Evolutionary conservation across 129 eudicot species (phyloP).

Genomic region (Rutidosis leptorrhynchoides): DNA sequence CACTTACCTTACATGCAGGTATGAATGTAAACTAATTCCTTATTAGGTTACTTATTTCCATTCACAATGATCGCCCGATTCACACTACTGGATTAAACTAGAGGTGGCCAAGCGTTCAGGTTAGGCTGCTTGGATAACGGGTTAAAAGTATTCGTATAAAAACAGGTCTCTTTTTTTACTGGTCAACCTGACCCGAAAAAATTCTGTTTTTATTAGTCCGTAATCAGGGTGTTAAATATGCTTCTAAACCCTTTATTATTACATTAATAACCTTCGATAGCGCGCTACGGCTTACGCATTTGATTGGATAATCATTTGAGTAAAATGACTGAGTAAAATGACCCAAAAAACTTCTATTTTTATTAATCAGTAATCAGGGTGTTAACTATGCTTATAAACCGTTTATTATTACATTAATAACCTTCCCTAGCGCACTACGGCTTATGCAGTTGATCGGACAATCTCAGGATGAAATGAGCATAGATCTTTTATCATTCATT

Average conservation of each 20-base stretch:
- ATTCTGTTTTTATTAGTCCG: not conserved
- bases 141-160: no score
- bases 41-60: not conserved
- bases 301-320: no score
- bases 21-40: not conserved
- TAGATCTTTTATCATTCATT: no score
- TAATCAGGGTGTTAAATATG: not conserved
- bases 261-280: not conserved
- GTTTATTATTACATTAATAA: no score
- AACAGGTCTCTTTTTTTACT: not conserved
- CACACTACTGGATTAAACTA: not conserved
- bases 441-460: no score
- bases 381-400: no score
- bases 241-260: not conserved
- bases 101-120: not conserved
- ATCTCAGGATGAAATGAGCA: no score
- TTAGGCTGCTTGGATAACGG: not conserved
- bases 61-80: not conserved
- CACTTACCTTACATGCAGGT: constrained; percentile 95
- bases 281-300: no score
- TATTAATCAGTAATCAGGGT: no score
- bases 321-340: no score
- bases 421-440: no score
- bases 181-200: not conserved
- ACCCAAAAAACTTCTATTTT: no score